These are phyloP conservation scores for Acacia crassicarpa DNA, from an alignment of 306 rosid species.

Conservation along the genomic window DNA sequence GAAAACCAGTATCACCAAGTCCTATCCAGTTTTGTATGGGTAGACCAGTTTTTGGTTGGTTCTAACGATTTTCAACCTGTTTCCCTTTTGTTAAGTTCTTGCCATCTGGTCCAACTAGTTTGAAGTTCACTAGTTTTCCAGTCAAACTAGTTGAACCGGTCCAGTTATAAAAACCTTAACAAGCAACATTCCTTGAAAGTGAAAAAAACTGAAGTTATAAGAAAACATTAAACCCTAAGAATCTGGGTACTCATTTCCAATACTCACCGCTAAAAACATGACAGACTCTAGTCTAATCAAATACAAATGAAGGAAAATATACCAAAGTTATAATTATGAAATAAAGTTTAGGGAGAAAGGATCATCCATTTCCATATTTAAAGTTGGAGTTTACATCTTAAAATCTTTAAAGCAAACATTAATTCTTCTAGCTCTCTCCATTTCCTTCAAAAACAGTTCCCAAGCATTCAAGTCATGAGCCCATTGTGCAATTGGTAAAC, in stretches of 20 bases:
- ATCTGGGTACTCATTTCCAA: background rate
- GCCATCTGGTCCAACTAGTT: background rate
- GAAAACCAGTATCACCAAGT: background rate
- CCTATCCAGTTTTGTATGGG: background rate
- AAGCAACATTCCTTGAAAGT: background rate
- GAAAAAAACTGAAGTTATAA: background rate
- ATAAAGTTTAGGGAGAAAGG: background rate
- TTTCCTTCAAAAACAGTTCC: slow-evolving; percentile 11
- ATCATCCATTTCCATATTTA: background rate
- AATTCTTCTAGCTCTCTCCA: slow-evolving; percentile 16
- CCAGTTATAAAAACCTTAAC: background rate
- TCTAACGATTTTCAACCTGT: background rate
- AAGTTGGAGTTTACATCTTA: slow-evolving; percentile 16
- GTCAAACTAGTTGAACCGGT: background rate
- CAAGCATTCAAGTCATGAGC: background rate
- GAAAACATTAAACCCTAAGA: slow-evolving; percentile 10
- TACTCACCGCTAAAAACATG: slow-evolving; percentile 20
- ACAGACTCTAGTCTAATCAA: background rate
- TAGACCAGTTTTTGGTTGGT: background rate
- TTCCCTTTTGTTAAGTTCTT: background rate
- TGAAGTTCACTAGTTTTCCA: background rate
- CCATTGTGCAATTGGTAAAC: background rate
- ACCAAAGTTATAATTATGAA: background rate
- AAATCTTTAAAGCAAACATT: slow-evolving; percentile 11
- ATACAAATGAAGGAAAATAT: background rate